Evolutionary conservation across 176 grass and related monocot species (phyloP).

Genomic region (Dactylis glomerata): DNA sequence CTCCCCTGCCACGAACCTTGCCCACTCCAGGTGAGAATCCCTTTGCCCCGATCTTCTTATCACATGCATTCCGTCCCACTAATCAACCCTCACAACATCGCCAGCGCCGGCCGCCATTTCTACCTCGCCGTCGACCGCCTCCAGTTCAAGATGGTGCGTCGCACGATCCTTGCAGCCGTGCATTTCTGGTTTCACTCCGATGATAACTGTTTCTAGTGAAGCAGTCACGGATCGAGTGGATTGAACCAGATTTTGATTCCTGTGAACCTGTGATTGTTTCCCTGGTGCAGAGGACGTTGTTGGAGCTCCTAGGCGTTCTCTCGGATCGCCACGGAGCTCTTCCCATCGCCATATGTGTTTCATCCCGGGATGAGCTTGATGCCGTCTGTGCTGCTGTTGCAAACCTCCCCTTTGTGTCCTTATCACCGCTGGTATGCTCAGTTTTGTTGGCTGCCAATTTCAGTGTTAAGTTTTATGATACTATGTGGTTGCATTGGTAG

Average conservation of each 20-base stretch:
- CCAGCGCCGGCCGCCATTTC: slow-evolving; percentile 59
- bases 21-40: slow-evolving; percentile 31
- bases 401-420: slow-evolving; percentile 68
- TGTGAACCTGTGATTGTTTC: not conserved
- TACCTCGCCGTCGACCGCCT: slow-evolving; percentile 78
- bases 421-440: slow-evolving; percentile 60
- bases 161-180: not conserved
- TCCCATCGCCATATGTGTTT: slow-evolving; percentile 63
- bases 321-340: slow-evolving; percentile 54
- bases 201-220: not conserved
- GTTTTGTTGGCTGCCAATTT: not conserved
- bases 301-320: slow-evolving; percentile 79
- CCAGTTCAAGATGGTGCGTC: slow-evolving; percentile 73
- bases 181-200: not conserved
- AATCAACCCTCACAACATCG: not conserved
- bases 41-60: not conserved
- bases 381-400: slow-evolving; percentile 58
- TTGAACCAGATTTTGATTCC: not conserved
- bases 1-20: slow-evolving; percentile 2
- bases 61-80: not conserved
- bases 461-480: not conserved
- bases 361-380: slow-evolving; percentile 83
- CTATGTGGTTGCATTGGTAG: not conserved
- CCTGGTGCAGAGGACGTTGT: slow-evolving; percentile 56
- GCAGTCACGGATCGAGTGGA: not conserved